Evolutionary conservation across 805 yeast genomes (phyloP).

Genomic region (Cyberlindnera xishuangbannaensis): DNA sequence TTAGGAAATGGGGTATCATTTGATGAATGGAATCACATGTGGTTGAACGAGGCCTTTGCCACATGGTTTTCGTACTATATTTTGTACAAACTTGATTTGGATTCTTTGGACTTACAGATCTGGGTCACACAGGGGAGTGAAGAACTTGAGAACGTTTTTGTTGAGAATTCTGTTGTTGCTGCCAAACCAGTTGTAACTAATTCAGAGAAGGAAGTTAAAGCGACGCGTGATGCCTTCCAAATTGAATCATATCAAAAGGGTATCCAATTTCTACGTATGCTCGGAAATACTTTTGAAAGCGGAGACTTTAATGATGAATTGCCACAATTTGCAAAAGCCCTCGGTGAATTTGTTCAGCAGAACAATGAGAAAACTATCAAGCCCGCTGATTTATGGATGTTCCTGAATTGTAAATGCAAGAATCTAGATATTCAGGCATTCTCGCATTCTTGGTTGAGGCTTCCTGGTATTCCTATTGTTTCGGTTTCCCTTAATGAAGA

Average conservation of each 20-base stretch:
- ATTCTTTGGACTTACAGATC: conserved; percentile 21
- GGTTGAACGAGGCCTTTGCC: conserved; percentile 79
- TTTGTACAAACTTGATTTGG: conserved; percentile 27
- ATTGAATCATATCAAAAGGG: conserved; percentile 55
- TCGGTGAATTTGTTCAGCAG: conserved; percentile 34
- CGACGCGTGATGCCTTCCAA: conserved; percentile 44
- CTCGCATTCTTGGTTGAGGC: conserved; percentile 54
- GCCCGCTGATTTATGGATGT: conserved; percentile 49
- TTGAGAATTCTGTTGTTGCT: conserved; percentile 29
- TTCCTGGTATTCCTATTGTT: conserved; percentile 55
- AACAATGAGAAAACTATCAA: conserved; percentile 36
- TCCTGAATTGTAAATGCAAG: conserved; percentile 28
- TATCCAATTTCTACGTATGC: conserved; percentile 46
- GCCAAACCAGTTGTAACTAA: conserved; percentile 31
- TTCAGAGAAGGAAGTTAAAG: conserved; percentile 28
- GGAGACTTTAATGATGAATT: conserved; percentile 26
- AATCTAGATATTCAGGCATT: conserved; percentile 44
- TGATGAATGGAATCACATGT: conserved; percentile 60
- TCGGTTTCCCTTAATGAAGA: conserved; percentile 28
- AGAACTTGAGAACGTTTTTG: conserved; percentile 30
- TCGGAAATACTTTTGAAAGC: conserved; percentile 37
- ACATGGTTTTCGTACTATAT: conserved; percentile 59
- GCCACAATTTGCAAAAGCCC: conserved; percentile 29
- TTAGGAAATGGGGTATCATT: conserved; percentile 64
- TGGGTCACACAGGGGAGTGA: conserved; percentile 30